phyloP scores from a whole-genome alignment of 768 basidiomycete species.

The Suillus subaureus region DNA sequence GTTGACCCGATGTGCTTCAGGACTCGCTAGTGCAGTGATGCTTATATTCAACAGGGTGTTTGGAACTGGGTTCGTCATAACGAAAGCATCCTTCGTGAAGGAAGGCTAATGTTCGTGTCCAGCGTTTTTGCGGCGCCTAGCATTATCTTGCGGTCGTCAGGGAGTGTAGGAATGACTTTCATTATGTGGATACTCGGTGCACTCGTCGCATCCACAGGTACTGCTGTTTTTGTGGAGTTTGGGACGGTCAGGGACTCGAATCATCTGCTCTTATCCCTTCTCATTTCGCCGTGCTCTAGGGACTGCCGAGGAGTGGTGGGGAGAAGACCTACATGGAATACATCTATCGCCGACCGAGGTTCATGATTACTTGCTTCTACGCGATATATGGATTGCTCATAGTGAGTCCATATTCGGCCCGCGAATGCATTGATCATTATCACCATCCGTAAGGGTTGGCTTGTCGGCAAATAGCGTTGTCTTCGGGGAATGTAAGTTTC shows the following conservation, averaged over 20 bases:
- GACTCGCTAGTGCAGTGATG: constrained; percentile 52
- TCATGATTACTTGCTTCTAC: constrained; percentile 61
- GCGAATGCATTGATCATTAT: neutral
- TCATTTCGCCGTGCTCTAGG: constrained; percentile 37
- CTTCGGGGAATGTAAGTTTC: constrained; percentile 69
- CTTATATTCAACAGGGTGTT: constrained; percentile 80
- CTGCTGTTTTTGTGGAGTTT: constrained; percentile 73
- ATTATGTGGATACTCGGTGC: constrained; percentile 75
- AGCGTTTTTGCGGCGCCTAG: constrained; percentile 77
- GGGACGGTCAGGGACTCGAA: constrained; percentile 54
- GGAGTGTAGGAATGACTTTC: constrained; percentile 70
- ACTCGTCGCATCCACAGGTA: constrained; percentile 63
- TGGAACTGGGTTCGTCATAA: constrained; percentile 58
- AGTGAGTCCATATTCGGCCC: constrained; percentile 37
- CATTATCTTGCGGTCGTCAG: constrained; percentile 64
- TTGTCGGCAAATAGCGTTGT: constrained; percentile 62
- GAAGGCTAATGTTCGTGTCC: constrained; percentile 8
- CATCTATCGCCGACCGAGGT: constrained; percentile 64
- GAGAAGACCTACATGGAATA: constrained; percentile 80
- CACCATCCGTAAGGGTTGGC: constrained; percentile 46
- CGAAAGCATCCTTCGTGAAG: neutral
- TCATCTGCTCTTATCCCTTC: neutral
- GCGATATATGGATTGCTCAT: constrained; percentile 59
- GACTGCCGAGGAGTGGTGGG: constrained; percentile 69
- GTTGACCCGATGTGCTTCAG: constrained; percentile 15